Percentiles rank a stretch among this genome's conserved stretches.
These are phyloP conservation scores for Lenzites betulinus DNA, from an alignment of 768 basidiomycete genomes.

Conservation along the genomic window DNA sequence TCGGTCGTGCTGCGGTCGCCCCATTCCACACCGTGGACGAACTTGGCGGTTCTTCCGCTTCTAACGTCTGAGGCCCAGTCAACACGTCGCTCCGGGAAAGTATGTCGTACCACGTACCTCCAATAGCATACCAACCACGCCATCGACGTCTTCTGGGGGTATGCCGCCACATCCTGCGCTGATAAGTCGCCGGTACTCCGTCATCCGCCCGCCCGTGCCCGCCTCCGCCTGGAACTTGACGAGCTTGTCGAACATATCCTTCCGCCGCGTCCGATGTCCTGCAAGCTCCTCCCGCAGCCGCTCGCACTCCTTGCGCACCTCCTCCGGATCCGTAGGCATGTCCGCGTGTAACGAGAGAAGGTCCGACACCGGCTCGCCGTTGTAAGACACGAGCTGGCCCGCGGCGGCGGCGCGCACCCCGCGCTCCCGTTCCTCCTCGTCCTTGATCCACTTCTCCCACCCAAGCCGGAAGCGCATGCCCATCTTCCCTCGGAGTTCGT, in stretches of 20 bases:
- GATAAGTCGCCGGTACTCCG: slow-evolving; percentile 86
- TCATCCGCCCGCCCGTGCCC: slow-evolving; percentile 87
- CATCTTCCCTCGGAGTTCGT: slow-evolving; percentile 72
- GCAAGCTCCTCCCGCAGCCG: slow-evolving; percentile 63
- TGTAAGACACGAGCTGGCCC: slow-evolving; percentile 51
- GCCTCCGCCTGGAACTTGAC: slow-evolving; percentile 86
- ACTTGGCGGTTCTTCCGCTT: slow-evolving; percentile 77
- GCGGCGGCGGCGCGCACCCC: slow-evolving; percentile 61
- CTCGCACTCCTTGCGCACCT: slow-evolving; percentile 56
- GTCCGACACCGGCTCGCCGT: slow-evolving; percentile 48
- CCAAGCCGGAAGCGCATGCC: slow-evolving; percentile 79
- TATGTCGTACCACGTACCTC: slow-evolving; percentile 54
- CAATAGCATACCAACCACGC: slow-evolving; percentile 78
- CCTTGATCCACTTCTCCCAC: slow-evolving; percentile 92
- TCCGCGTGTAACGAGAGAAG: slow-evolving; percentile 57
- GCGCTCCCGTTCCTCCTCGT: slow-evolving; percentile 79
- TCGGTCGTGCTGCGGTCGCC: slow-evolving; percentile 4
- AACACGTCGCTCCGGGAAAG: background rate
- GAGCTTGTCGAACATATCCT: slow-evolving; percentile 71
- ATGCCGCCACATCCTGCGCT: slow-evolving; percentile 89
- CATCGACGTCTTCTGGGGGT: slow-evolving; percentile 84
- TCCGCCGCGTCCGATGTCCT: slow-evolving; percentile 67
- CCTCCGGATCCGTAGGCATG: slow-evolving; percentile 59
- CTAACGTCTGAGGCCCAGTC: slow-evolving; percentile 59
- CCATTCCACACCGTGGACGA: slow-evolving; percentile 47